Percentiles rank a stretch among this genome's conserved stretches.
Evolutionary conservation across 345 rosid genomes (phyloP).

Genomic region (Salix koriyanagi): DNA sequence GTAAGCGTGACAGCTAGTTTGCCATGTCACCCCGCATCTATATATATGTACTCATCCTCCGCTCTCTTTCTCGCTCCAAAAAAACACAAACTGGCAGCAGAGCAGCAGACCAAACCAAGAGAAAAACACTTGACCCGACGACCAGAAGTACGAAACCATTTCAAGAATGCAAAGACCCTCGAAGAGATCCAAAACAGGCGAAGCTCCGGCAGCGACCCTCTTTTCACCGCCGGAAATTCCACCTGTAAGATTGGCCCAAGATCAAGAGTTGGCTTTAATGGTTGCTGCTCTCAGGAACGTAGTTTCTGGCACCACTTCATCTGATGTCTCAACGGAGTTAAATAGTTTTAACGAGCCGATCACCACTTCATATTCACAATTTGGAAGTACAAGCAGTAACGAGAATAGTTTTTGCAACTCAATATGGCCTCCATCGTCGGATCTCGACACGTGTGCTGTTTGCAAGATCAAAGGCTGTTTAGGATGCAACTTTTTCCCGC

Average conservation of each 20-base stretch:
- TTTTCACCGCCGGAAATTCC: neutral
- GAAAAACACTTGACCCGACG: neutral
- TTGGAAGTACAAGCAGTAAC: neutral
- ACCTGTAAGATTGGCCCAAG: constrained; percentile 34
- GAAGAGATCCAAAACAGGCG: constrained; percentile 25
- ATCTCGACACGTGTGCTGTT: constrained; percentile 50
- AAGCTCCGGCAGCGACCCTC: neutral
- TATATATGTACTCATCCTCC: constrained; percentile 21
- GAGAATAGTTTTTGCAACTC: neutral
- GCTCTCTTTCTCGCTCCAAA: neutral
- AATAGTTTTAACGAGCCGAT: constrained; percentile 3
- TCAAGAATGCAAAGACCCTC: constrained; percentile 33
- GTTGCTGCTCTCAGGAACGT: constrained; percentile 48
- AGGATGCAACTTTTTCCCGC: constrained; percentile 74
- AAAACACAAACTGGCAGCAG: neutral
- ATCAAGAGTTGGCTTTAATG: constrained; percentile 63
- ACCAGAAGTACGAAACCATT: neutral
- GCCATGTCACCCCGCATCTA: neutral
- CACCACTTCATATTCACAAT: neutral
- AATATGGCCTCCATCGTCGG: constrained; percentile 26
- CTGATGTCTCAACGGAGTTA: neutral
- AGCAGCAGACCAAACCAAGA: neutral
- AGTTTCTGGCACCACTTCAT: constrained; percentile 22
- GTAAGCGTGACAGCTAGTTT: neutral
- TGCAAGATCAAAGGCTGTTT: constrained; percentile 67